A percentile compares a stretch with the other conserved stretches of the same genome.
These are phyloP conservation scores for Schoenoplectus triqueter DNA, from an alignment of 202 grass and related monocot genomes.

Conservation along the genomic window DNA sequence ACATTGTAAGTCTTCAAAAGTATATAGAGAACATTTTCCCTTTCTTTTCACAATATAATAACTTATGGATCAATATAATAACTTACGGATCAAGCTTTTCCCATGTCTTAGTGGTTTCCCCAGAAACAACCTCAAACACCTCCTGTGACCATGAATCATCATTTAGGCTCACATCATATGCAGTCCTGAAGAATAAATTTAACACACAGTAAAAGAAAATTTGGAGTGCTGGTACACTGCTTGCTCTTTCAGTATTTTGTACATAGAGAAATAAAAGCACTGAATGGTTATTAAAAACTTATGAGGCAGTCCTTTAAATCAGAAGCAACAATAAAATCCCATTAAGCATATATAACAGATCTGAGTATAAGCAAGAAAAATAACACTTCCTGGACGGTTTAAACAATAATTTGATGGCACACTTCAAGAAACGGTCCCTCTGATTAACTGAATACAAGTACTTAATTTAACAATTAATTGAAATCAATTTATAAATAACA, in stretches of 20 bases:
- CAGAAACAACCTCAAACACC: constrained; percentile 75
- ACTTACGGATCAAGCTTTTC: constrained; percentile 96
- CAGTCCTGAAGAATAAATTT: constrained; percentile 59
- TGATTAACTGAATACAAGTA: neutral
- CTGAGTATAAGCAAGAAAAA: neutral
- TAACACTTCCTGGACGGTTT: no score
- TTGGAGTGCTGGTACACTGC: neutral
- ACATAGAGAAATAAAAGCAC: neutral
- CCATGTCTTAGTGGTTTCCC: constrained; percentile 73
- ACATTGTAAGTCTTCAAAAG: neutral
- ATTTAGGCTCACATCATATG: constrained; percentile 86
- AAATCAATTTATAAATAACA: neutral
- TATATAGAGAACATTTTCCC: neutral
- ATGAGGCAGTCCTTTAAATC: neutral
- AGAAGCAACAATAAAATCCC: no score
- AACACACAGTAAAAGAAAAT: constrained; percentile 6
- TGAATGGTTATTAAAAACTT: neutral
- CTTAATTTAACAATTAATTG: neutral
- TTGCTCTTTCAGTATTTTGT: neutral
- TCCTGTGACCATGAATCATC: constrained; percentile 88
- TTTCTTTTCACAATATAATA: no score
- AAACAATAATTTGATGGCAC: neutral
- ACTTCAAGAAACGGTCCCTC: neutral
- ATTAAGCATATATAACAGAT: constrained; percentile 14
- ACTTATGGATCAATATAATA: neutral